Percentiles rank a stretch among this genome's conserved stretches.
Conservation (phyloP, 805 yeast genomes). For the Wickerhamiella slavikovae region DNA sequence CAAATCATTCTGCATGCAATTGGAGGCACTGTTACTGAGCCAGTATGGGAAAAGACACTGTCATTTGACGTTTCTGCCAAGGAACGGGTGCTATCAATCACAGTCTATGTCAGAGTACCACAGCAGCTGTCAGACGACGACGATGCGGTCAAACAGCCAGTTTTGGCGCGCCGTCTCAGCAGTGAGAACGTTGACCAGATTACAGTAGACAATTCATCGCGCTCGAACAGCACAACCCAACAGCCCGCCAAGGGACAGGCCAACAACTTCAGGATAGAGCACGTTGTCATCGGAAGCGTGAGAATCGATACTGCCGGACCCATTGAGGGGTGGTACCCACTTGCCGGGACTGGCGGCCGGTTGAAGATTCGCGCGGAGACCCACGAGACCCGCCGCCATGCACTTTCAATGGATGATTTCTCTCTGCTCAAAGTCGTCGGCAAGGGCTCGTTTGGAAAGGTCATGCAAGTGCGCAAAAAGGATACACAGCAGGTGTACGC, state of each 20-base stretch:
- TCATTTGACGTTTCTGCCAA: conserved; percentile 65
- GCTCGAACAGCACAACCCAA: neutral
- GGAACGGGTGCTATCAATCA: conserved; percentile 45
- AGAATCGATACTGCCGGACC: conserved; percentile 1
- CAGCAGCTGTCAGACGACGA: conserved; percentile 18
- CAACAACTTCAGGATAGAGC: too few species aligned
- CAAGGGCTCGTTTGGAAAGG: conserved; percentile 95
- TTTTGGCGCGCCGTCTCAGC: conserved; percentile 3
- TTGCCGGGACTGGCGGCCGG: conserved; percentile 5
- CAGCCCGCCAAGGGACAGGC: neutral
- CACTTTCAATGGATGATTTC: conserved; percentile 74
- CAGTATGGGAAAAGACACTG: conserved; percentile 75
- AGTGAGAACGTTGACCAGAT: neutral
- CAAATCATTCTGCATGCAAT: conserved; percentile 76
- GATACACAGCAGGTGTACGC: conserved; percentile 94
- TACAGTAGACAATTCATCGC: neutral
- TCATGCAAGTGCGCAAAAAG: conserved; percentile 92
- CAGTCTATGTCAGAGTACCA: conserved; percentile 51
- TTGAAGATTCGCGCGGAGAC: conserved; percentile 10
- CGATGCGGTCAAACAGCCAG: conserved; percentile 2
- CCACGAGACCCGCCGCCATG: conserved; percentile 20
- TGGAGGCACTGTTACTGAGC: conserved; percentile 56
- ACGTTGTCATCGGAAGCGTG: conserved; percentile 44
- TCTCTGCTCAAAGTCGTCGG: conserved; percentile 89
- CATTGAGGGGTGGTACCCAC: neutral